These are phyloP conservation scores for Wickerhamomyces chambardii DNA, from an alignment of 805 yeast species.

Conservation along the genomic window DNA sequence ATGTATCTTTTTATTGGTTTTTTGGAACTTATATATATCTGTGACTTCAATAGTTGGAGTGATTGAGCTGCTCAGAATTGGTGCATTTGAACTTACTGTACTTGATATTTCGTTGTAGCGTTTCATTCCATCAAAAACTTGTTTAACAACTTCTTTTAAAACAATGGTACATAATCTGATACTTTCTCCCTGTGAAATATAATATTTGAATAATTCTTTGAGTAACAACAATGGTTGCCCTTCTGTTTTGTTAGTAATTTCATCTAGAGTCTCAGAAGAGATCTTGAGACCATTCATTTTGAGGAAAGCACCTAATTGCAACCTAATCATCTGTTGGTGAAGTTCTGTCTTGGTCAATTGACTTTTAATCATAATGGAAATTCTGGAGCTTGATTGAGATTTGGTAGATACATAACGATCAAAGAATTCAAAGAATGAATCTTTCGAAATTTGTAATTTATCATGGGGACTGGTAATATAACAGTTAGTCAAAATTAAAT, in stretches of 20 bases:
- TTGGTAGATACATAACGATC: conserved; percentile 22
- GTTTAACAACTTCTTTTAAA: conserved; percentile 24
- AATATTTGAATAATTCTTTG: conserved; percentile 33
- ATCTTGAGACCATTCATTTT: conserved; percentile 39
- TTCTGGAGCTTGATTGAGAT: conserved; percentile 24
- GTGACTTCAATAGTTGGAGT: too few species aligned
- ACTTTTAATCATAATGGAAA: conserved; percentile 33
- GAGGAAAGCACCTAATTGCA: conserved; percentile 35
- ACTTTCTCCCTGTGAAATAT: conserved; percentile 31
- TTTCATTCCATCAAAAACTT: conserved; percentile 8
- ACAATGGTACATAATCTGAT: conserved; percentile 24
- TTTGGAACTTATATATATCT: too few species aligned
- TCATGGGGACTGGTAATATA: conserved; percentile 12
- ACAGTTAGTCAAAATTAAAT: conserved; percentile 35
- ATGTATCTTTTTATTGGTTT: too few species aligned
- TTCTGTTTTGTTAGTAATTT: conserved; percentile 27
- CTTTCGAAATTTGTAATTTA: conserved; percentile 18
- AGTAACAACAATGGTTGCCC: conserved; percentile 27
- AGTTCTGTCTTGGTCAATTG: conserved; percentile 26
- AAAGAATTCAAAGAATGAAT: conserved; percentile 27
- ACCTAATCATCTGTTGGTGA: conserved; percentile 22
- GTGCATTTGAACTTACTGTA: neutral
- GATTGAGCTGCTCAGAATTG: too few species aligned
- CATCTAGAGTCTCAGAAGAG: conserved; percentile 25
- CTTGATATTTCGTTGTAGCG: neutral